A percentile compares a stretch with the other conserved stretches of the same genome.
These are phyloP conservation scores for Dactylella cylindrospora DNA, from an alignment of 2,329 filamentous ascomycete species.

Conservation along the genomic window DNA sequence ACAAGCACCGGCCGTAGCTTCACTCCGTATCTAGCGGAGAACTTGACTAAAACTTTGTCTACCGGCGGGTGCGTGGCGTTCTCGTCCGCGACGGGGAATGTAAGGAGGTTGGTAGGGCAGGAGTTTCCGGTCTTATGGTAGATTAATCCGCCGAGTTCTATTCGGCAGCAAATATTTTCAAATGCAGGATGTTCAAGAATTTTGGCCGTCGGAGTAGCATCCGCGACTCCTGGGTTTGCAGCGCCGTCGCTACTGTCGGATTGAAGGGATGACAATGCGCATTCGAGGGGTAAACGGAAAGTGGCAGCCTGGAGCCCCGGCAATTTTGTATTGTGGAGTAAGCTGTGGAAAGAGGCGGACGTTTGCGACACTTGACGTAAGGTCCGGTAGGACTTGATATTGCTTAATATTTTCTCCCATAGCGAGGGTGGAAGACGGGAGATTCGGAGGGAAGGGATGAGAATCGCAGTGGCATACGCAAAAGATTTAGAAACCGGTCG, in stretches of 20 bases:
- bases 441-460: conserved; percentile 9
- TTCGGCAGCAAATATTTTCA: conserved; percentile 41
- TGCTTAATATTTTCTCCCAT: conserved; percentile 26
- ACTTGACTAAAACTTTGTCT: conserved; percentile 21
- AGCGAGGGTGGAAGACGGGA: conserved; percentile 15
- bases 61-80: conserved; percentile 32
- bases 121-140: conserved; percentile 40
- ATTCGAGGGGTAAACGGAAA: conserved; percentile 15
- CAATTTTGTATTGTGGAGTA: conserved; percentile 8
- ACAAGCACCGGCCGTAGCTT: conserved; percentile 24
- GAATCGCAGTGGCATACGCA: conserved; percentile 19
- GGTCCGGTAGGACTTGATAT: conserved; percentile 21
- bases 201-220: too few relatives aligned
- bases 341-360: conserved; percentile 11
- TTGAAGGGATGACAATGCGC: not conserved
- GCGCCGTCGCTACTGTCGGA: not conserved
- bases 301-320: conserved; percentile 5
- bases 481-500: conserved; percentile 30
- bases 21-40: conserved; percentile 30
- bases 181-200: conserved; percentile 27
- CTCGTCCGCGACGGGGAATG: conserved; percentile 22
- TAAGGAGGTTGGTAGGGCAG: conserved; percentile 27
- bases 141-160: conserved; percentile 40
- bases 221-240: not conserved
- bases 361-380: conserved; percentile 5